Evolutionary conservation across 306 rosid species (phyloP).

Genomic region (Vachellia collinsii): DNA sequence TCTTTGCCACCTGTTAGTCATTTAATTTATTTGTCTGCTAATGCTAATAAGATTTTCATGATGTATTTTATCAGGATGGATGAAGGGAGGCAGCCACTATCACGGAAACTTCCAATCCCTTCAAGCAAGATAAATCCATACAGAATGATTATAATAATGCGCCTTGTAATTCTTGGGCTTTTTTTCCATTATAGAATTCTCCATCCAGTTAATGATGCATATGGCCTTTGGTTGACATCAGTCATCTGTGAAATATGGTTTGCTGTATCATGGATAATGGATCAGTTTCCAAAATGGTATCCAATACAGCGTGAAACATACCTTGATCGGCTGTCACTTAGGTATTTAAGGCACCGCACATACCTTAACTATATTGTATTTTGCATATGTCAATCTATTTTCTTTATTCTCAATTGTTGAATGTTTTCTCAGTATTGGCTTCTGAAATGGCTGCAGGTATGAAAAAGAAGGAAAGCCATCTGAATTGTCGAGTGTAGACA

Average conservation of each 20-base stretch:
- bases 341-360: conserved; percentile 50
- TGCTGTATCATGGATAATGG: conserved; percentile 94
- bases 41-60: conserved; percentile 29
- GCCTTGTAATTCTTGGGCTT: conserved; percentile 77
- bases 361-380: neutral
- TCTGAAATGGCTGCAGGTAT: conserved; percentile 64
- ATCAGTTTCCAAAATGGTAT: conserved; percentile 96
- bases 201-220: conserved; percentile 93
- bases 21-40: conserved; percentile 18
- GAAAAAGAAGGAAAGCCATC: conserved; percentile 97
- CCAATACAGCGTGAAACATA: conserved; percentile 94
- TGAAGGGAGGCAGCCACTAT: conserved; percentile 96
- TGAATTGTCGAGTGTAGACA: conserved; percentile 68
- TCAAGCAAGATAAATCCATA: conserved; percentile 99
- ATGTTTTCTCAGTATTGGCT: conserved; percentile 31
- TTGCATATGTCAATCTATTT: neutral
- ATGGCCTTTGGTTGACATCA: conserved; percentile 95
- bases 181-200: conserved; percentile 93
- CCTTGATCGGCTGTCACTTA: conserved; percentile 85
- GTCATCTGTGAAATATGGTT: conserved; percentile 99
- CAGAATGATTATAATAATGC: conserved; percentile 81
- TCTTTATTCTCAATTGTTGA: conserved; percentile 5
- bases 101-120: conserved; percentile 79
- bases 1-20: conserved; percentile 19
- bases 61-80: conserved; percentile 79